Evolutionary conservation across 352 stramenopile genomes (phyloP).

Genomic region (Phytopythium cucurbitacearum): DNA sequence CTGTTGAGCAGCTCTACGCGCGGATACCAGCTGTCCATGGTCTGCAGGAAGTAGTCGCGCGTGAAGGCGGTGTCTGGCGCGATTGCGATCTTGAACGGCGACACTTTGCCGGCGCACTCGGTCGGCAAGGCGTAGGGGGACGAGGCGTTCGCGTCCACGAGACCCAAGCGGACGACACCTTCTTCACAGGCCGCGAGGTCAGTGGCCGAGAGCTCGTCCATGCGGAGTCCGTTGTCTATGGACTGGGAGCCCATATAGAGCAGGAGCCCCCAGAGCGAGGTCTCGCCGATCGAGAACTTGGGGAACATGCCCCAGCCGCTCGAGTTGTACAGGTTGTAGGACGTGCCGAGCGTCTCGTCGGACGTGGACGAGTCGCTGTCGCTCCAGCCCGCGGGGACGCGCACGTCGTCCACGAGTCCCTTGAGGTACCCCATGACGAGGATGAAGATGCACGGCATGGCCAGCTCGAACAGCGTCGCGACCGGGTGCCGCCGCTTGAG

Average conservation of each 20-base stretch:
- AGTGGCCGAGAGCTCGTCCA: constrained; percentile 31
- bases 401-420: constrained; percentile 37
- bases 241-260: constrained; percentile 42
- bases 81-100: constrained; percentile 59
- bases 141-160: constrained; percentile 26
- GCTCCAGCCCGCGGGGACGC: constrained; percentile 51
- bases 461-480: constrained; percentile 40
- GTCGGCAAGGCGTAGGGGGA: constrained; percentile 28
- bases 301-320: constrained; percentile 20
- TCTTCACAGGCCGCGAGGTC: constrained; percentile 20
- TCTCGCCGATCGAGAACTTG: constrained; percentile 46
- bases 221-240: constrained; percentile 25
- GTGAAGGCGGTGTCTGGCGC: constrained; percentile 48
- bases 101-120: constrained; percentile 32
- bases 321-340: constrained; percentile 48
- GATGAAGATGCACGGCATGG: constrained; percentile 54
- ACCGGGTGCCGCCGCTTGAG: constrained; percentile 54
- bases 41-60: constrained; percentile 44
- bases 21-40: constrained; percentile 53
- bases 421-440: constrained; percentile 53
- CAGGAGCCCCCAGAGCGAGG: constrained; percentile 52
- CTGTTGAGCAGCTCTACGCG: constrained; percentile 30
- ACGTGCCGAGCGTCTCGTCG: constrained; percentile 9
- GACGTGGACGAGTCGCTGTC: constrained; percentile 12
- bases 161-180: constrained; percentile 25